These are phyloP conservation scores for Boletus reticulatus DNA, from an alignment of 768 basidiomycete genomes.

Conservation along the genomic window DNA sequence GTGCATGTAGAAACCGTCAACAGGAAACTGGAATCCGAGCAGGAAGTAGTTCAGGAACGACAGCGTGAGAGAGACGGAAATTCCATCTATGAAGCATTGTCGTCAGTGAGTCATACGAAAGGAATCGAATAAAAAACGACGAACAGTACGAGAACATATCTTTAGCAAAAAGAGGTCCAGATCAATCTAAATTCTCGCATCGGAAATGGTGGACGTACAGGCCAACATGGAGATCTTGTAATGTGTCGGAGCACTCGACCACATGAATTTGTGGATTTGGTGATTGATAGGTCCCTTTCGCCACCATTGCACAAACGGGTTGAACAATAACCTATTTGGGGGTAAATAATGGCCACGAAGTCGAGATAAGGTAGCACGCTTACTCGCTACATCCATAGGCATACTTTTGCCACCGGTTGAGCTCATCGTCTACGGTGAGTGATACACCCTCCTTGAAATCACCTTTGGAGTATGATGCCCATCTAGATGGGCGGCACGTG, in stretches of 20 bases:
- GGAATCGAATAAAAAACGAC: slow-evolving; percentile 15
- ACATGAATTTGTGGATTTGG: slow-evolving; percentile 72
- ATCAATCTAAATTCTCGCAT: slow-evolving; percentile 2
- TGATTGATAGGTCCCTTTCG: slow-evolving; percentile 78
- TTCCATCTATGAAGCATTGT: slow-evolving; percentile 37
- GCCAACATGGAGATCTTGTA: slow-evolving; percentile 71
- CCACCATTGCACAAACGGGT: slow-evolving; percentile 80
- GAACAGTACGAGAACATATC: slow-evolving; percentile 54
- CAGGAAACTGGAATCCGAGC: slow-evolving; percentile 68
- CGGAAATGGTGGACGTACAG: slow-evolving; percentile 35
- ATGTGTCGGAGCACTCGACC: slow-evolving; percentile 75
- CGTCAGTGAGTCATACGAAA: not conserved
- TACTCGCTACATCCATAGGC: slow-evolving; percentile 63
- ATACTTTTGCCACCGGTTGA: slow-evolving; percentile 93
- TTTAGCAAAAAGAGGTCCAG: slow-evolving; percentile 1
- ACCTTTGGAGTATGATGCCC: slow-evolving; percentile 83
- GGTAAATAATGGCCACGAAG: not conserved
- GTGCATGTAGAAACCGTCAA: slow-evolving; percentile 77
- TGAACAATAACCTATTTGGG: slow-evolving; percentile 70
- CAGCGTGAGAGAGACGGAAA: slow-evolving; percentile 66
- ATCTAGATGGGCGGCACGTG: slow-evolving; percentile 25
- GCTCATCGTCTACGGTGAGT: slow-evolving; percentile 84
- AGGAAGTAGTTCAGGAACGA: slow-evolving; percentile 71
- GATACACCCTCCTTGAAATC: slow-evolving; percentile 93
- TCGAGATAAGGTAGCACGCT: slow-evolving; percentile 29